Evolutionary conservation across 169 alveolate genomes (phyloP), one percentile per base, ranked within the genome.

Genomic region (Eimeria zaria): DNA sequence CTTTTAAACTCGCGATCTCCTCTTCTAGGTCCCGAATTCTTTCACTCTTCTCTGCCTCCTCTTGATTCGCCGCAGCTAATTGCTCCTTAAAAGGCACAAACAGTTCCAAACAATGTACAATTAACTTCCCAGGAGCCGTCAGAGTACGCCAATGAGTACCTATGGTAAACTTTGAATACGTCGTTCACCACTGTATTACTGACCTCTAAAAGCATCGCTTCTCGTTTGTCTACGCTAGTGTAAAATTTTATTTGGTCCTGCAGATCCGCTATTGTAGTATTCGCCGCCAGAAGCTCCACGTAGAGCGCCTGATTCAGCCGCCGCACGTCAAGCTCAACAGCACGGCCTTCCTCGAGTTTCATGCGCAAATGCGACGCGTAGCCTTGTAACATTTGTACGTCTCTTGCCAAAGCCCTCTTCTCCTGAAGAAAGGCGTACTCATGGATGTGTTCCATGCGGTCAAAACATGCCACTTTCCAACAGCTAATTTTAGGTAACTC

Each of bases 341-440:
- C 97, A 64, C 97, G 97, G 51, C 97, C 95, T 89, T 97, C 98
- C 84, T 97, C 98, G 64, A 97, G 64, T 44, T 67, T 90, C 78
- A 97, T 94, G 85, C 94, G 96, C 55, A 97, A 84, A 60, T 96
- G 89, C 81, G 97, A 96, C 39, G 90, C 95, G 46, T 97, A 96
- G 73, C 98, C 97, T 83, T 97, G 97, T 91, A 97, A 95, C 95
- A 97, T 78, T n/a, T 95, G 97, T 64, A 97, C 97, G 93, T 97
- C 98, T 74, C 95, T 95, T 51, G 96, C 96, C 90, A 97, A 88
- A 51, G 95, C 97, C 44, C 71, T 96, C 69, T 44, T 89, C 62
- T 93, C 96, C 85, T 85, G 93, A 62, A 44, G n/a, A 16, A 76
- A 48, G 36, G n/a, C 83, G 62, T 30, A 41, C 51, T 39, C 58